Percentiles rank a stretch among this genome's conserved stretches.
Conservation (phyloP, 345 rosid genomes). For the Atalantia buxifolia region DNA sequence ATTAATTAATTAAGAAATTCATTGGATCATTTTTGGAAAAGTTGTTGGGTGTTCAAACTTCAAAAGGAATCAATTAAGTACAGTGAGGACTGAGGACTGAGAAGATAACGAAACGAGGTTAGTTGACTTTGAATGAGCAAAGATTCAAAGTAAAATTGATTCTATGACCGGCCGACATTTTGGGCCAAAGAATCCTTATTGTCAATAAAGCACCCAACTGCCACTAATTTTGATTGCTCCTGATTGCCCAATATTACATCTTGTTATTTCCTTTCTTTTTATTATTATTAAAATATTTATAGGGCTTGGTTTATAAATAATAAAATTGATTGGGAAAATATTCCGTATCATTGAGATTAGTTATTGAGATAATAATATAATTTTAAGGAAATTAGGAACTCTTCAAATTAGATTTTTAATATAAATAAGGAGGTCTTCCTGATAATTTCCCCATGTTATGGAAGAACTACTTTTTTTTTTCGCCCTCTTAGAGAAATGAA, state of each 20-base stretch:
- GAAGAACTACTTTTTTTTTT: no score
- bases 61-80: not conserved
- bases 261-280: not conserved
- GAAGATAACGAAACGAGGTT: not conserved
- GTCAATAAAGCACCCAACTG: not conserved
- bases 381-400: no score
- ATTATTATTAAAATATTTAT: no score
- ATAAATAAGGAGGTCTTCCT: no score
- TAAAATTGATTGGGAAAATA: no score
- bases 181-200: not conserved
- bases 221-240: not conserved
- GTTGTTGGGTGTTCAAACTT: not conserved
- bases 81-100: not conserved
- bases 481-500: no score
- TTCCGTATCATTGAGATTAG: no score
- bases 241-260: not conserved
- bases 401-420: no score
- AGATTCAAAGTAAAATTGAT: not conserved
- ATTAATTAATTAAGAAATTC: not conserved
- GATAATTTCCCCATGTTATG: no score
- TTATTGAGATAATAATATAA: no score
- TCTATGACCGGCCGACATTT: constrained; percentile 6
- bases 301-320: no score
- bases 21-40: not conserved
- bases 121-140: constrained; percentile 6